These are phyloP conservation scores for Myxozyma kluyveri DNA, from an alignment of 805 yeast genomes.

Conservation along the genomic window DNA sequence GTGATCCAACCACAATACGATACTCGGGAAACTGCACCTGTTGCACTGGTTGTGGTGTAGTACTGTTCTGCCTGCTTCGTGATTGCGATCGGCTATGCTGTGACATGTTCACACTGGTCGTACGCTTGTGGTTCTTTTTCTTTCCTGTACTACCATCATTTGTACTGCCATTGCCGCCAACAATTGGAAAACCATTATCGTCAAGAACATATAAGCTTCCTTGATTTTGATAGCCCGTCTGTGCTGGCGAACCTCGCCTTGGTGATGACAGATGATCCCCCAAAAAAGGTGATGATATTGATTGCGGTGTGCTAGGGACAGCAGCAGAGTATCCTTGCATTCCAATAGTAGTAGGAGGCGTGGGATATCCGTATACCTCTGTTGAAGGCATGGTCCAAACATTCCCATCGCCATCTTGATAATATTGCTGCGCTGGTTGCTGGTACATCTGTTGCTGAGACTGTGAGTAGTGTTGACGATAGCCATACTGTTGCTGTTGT, in stretches of 20 bases:
- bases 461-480: neutral
- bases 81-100: neutral
- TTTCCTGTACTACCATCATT: neutral
- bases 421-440: constrained; percentile 7
- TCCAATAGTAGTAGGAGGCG: neutral
- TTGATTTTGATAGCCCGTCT: neutral
- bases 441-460: neutral
- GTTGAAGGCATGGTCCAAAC: constrained; percentile 10
- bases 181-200: neutral
- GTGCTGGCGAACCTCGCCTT: neutral
- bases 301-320: neutral
- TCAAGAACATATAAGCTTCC: neutral
- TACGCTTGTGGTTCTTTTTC: neutral
- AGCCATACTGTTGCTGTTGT: neutral
- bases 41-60: neutral
- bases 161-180: neutral
- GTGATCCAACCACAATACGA: constrained; percentile 12
- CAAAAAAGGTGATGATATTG: no score
- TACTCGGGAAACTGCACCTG: constrained; percentile 20
- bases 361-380: neutral
- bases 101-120: neutral
- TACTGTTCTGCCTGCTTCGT: neutral
- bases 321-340: neutral
- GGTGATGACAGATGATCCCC: no score
- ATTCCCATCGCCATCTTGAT: constrained; percentile 23